Percentiles rank a stretch among this genome's conserved stretches.
Conservation (phyloP, 768 basidiomycete genomes). For the Mycena olivaceomarginata region DNA sequence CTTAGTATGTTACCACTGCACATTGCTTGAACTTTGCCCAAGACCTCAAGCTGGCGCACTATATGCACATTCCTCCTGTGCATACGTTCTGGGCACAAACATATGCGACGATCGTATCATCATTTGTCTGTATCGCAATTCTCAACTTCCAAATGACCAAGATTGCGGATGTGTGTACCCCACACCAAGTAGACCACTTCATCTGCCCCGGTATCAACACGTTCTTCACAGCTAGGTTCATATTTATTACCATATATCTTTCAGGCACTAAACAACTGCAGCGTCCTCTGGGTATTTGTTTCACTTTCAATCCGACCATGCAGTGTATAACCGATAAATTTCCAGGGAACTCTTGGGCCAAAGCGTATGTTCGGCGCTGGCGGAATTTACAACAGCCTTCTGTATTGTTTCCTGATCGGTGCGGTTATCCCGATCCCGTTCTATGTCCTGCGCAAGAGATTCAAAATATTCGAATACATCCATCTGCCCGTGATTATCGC, state of each 20-base stretch:
- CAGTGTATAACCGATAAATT: slow-evolving; percentile 9
- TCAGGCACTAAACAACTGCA: background rate
- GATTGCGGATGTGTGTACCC: slow-evolving; percentile 57
- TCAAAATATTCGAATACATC: slow-evolving; percentile 53
- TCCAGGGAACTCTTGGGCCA: slow-evolving; percentile 52
- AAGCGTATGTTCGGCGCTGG: slow-evolving; percentile 57
- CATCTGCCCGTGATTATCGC: slow-evolving; percentile 55
- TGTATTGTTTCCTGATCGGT: slow-evolving; percentile 57
- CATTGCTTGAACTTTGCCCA: slow-evolving; percentile 52
- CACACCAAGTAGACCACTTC: slow-evolving; percentile 55
- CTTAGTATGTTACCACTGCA: slow-evolving; percentile 50
- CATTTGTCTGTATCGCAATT: slow-evolving; percentile 52
- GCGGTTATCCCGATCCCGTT: slow-evolving; percentile 56
- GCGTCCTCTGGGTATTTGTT: slow-evolving; percentile 52
- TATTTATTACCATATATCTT: background rate
- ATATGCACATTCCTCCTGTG: slow-evolving; percentile 55
- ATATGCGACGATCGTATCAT: slow-evolving; percentile 58
- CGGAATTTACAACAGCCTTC: slow-evolving; percentile 51
- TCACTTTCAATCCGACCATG: background rate
- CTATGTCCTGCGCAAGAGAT: slow-evolving; percentile 54
- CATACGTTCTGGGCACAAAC: slow-evolving; percentile 59
- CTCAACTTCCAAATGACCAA: slow-evolving; percentile 54
- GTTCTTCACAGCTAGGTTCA: slow-evolving; percentile 58
- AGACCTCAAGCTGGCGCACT: slow-evolving; percentile 58
- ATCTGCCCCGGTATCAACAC: slow-evolving; percentile 59